Evolutionary conservation across 2,329 filamentous ascomycete species (phyloP).

Genomic region (Aspergillus amoenus): DNA sequence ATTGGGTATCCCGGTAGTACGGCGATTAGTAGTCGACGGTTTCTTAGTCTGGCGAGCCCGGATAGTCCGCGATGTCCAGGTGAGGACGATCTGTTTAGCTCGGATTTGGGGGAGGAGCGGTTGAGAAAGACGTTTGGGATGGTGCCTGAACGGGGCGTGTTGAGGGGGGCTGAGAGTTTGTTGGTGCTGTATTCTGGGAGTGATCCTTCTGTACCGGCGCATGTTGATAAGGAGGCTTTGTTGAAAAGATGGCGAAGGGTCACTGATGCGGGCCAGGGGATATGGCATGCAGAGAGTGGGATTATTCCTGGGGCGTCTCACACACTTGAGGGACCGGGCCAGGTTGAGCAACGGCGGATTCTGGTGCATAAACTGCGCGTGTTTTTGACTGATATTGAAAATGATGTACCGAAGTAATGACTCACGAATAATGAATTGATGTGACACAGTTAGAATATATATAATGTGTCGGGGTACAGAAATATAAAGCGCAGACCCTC

Average conservation of each 20-base stretch:
- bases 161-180: conserved; percentile 35
- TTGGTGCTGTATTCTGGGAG: conserved; percentile 48
- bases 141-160: conserved; percentile 36
- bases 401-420: neutral
- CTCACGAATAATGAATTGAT: too few species aligned
- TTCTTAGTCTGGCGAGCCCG: conserved; percentile 56
- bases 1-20: conserved; percentile 34
- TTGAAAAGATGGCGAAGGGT: conserved; percentile 45
- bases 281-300: conserved; percentile 51
- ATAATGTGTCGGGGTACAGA: too few species aligned
- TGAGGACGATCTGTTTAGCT: conserved; percentile 85
- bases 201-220: conserved; percentile 46
- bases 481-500: too few species aligned
- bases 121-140: conserved; percentile 64
- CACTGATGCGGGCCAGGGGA: conserved; percentile 34
- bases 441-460: too few species aligned
- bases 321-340: neutral
- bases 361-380: neutral
- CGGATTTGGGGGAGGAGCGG: conserved; percentile 62
- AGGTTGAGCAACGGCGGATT: neutral
- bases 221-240: conserved; percentile 46
- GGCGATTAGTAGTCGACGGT: conserved; percentile 56
- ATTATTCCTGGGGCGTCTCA: conserved; percentile 45
- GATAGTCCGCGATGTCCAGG: conserved; percentile 57
- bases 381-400: neutral